Percentiles rank a stretch among this genome's conserved stretches.
These are phyloP conservation scores for Phytopythium sindhum DNA, from an alignment of 352 stramenopile genomes.

Conservation along the genomic window DNA sequence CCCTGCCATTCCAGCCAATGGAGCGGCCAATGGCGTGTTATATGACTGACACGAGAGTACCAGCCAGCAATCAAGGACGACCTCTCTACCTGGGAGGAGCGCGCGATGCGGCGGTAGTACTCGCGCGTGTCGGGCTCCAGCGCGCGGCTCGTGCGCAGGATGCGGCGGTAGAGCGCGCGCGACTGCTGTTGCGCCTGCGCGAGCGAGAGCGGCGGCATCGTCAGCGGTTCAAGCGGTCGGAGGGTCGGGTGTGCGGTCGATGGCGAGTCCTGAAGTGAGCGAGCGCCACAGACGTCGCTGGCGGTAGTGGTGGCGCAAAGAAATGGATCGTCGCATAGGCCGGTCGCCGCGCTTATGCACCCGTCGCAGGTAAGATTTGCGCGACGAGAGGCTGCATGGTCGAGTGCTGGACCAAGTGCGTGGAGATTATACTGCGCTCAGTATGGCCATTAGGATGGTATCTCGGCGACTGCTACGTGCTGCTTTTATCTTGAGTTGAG, in stretches of 20 bases:
- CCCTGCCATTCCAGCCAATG: constrained; percentile 13
- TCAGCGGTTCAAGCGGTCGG: neutral
- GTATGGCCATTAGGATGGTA: no score
- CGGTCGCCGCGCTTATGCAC: neutral
- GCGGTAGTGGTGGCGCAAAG: neutral
- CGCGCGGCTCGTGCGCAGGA: constrained; percentile 36
- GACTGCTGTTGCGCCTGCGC: constrained; percentile 16
- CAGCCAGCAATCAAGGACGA: neutral
- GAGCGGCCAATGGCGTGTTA: neutral
- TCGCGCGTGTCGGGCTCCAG: constrained; percentile 37
- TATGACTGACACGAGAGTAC: neutral
- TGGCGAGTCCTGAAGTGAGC: neutral
- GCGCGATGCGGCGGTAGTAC: constrained; percentile 42
- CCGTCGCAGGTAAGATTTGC: neutral
- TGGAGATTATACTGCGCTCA: no score
- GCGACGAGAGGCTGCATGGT: no score
- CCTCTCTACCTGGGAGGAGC: constrained; percentile 20
- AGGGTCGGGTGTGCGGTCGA: neutral
- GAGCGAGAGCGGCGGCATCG: constrained; percentile 9
- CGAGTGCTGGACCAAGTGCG: no score
- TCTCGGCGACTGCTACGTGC: no score
- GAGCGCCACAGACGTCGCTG: neutral
- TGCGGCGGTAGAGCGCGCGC: constrained; percentile 37
- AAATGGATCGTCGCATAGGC: neutral
- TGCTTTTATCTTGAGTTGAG: no score